Evolutionary conservation across 1,284 basidiomycete species (phyloP).

Genomic region (Uromyces viciae-fabae): DNA sequence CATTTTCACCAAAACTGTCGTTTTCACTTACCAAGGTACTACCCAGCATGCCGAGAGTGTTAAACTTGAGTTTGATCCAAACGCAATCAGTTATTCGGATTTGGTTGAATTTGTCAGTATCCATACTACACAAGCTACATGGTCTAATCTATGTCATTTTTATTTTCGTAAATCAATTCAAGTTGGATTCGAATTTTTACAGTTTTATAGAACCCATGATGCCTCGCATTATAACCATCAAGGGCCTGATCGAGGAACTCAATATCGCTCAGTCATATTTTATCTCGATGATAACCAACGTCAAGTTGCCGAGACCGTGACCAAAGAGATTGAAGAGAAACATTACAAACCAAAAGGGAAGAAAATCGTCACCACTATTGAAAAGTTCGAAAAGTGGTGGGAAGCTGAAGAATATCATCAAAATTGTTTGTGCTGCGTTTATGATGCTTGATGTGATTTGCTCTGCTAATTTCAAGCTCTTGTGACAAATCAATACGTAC

Average conservation of each 20-base stretch:
- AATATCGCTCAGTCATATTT: slow-evolving; percentile 93
- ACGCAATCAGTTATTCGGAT: neutral
- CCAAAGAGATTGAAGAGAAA: slow-evolving; percentile 76
- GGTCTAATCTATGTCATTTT: too few species aligned
- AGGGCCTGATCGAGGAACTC: slow-evolving; percentile 54
- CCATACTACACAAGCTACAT: neutral
- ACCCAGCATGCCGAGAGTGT: slow-evolving; percentile 89
- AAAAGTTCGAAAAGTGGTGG: slow-evolving; percentile 68
- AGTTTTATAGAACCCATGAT: slow-evolving; percentile 71
- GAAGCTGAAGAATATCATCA: slow-evolving; percentile 74
- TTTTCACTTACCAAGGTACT: slow-evolving; percentile 57
- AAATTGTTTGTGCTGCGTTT: slow-evolving; percentile 19
- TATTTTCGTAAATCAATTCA: neutral
- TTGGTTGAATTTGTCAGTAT: slow-evolving; percentile 42
- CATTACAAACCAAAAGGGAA: slow-evolving; percentile 65
- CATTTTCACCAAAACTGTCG: neutral
- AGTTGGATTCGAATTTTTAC: neutral
- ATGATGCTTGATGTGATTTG: too few species aligned
- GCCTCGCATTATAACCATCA: slow-evolving; percentile 65
- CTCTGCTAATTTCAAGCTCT: too few species aligned
- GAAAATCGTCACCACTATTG: slow-evolving; percentile 74
- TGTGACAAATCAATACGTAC: too few species aligned
- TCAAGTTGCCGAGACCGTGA: slow-evolving; percentile 71
- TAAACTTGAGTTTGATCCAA: slow-evolving; percentile 77
- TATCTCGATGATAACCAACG: slow-evolving; percentile 72